A percentile compares a stretch with the other conserved stretches of the same genome.
phyloP scores from a whole-genome alignment of 2,329 filamentous ascomycete genomes.

The Thelonectria rubi region DNA sequence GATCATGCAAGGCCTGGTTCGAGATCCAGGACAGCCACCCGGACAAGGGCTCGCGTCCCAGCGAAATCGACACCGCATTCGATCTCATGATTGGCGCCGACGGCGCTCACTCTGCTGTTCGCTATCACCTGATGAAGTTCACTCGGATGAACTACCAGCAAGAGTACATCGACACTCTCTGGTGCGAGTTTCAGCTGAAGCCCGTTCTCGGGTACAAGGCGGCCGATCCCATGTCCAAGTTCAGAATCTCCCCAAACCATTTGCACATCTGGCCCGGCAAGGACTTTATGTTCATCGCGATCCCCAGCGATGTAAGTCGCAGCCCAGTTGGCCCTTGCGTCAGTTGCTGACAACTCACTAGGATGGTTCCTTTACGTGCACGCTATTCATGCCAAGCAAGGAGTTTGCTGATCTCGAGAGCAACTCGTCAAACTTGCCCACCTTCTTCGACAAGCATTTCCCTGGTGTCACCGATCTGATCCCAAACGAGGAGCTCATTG shows the following conservation, averaged over 20 bases:
- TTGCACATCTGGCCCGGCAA: slow-evolving; percentile 97
- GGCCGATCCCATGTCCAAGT: slow-evolving; percentile 56
- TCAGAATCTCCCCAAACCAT: slow-evolving; percentile 88
- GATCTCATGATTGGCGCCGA: slow-evolving; percentile 95
- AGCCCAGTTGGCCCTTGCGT: neutral
- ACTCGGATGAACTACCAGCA: slow-evolving; percentile 90
- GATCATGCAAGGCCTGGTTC: slow-evolving; percentile 84
- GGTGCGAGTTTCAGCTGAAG: slow-evolving; percentile 93
- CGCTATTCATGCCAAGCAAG: slow-evolving; percentile 82
- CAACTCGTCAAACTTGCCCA: slow-evolving; percentile 65
- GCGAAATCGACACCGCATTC: slow-evolving; percentile 85
- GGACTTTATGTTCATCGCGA: slow-evolving; percentile 98
- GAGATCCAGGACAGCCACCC: slow-evolving; percentile 62
- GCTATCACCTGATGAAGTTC: slow-evolving; percentile 97
- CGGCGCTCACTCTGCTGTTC: slow-evolving; percentile 89
- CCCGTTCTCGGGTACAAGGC: slow-evolving; percentile 51
- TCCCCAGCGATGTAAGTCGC: slow-evolving; percentile 71
- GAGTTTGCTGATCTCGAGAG: slow-evolving; percentile 75
- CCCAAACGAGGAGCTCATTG: slow-evolving; percentile 70
- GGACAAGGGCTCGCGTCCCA: slow-evolving; percentile 55
- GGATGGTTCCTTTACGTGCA: slow-evolving; percentile 94
- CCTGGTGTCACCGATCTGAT: slow-evolving; percentile 84
- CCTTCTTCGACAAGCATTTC: slow-evolving; percentile 85
- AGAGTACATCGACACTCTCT: slow-evolving; percentile 94
- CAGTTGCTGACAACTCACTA: slow-evolving; percentile 47